Percentiles rank a stretch among this genome's conserved stretches.
Conservation (phyloP, 2,329 filamentous ascomycete genomes). For the Aurifilum marmelostoma region DNA sequence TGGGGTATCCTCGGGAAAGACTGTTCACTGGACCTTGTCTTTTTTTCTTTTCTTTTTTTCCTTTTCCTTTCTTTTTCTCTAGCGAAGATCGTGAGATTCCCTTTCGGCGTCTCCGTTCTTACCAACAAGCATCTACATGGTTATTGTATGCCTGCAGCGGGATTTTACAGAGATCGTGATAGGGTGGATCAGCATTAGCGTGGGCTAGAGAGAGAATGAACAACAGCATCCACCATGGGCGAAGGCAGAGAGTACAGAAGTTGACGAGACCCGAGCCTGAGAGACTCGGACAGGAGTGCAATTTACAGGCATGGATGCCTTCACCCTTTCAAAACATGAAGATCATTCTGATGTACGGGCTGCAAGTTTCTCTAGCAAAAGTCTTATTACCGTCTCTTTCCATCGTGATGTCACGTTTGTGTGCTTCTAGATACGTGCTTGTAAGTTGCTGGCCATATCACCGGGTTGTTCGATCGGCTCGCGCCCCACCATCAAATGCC, state of each 20-base stretch:
- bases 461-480: neutral
- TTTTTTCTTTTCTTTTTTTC: no score
- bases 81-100: neutral
- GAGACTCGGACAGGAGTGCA: no score
- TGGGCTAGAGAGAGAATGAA: neutral
- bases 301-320: no score
- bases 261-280: no score
- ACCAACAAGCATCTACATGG: neutral
- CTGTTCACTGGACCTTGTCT: no score
- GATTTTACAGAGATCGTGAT: no score
- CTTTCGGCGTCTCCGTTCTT: neutral
- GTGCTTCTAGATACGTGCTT: neutral
- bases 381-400: constrained; percentile 5
- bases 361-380: neutral
- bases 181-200: no score
- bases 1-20: neutral
- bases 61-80: no score
- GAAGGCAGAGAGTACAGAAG: no score
- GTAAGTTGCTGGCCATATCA: neutral
- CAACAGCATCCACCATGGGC: no score
- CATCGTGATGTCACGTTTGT: neutral
- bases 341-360: neutral
- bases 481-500: neutral
- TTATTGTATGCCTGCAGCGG: neutral
- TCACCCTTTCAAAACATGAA: neutral